Percentiles rank a stretch among this genome's conserved stretches.
These are phyloP conservation scores for Alternaria consortialis DNA, from an alignment of 2,329 filamentous ascomycete genomes.

Conservation along the genomic window DNA sequence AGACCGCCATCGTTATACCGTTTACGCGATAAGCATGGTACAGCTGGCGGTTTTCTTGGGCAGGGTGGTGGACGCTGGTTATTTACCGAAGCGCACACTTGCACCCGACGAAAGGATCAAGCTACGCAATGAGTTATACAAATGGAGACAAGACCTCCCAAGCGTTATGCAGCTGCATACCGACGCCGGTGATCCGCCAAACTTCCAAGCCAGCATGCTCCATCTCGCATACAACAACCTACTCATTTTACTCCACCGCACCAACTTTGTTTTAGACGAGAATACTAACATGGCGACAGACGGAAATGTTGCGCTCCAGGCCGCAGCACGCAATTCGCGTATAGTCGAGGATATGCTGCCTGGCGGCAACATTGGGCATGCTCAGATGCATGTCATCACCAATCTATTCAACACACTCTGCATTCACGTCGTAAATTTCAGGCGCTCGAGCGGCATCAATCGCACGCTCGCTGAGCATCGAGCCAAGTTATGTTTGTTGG, in stretches of 20 bases:
- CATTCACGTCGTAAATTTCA: constrained; percentile 58
- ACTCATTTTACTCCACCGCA: constrained; percentile 57
- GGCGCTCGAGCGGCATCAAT: constrained; percentile 49
- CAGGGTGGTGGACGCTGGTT: constrained; percentile 52
- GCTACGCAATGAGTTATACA: constrained; percentile 47
- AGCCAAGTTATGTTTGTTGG: constrained; percentile 59
- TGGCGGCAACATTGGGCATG: constrained; percentile 55
- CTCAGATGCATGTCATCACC: constrained; percentile 59
- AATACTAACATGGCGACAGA: constrained; percentile 46
- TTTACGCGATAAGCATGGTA: constrained; percentile 51
- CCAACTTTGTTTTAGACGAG: constrained; percentile 52
- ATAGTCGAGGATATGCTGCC: constrained; percentile 61
- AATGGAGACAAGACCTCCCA: constrained; percentile 54
- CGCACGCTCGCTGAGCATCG: constrained; percentile 59
- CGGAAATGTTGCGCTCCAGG: constrained; percentile 56
- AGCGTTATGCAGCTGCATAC: constrained; percentile 46
- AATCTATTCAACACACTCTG: constrained; percentile 60
- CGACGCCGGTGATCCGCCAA: constrained; percentile 40
- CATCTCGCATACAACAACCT: constrained; percentile 60
- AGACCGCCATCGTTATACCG: constrained; percentile 45
- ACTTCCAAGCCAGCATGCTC: constrained; percentile 52
- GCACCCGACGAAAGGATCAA: constrained; percentile 23
- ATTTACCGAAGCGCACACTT: constrained; percentile 34
- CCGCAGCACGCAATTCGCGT: constrained; percentile 57
- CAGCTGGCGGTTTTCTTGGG: constrained; percentile 52